These are phyloP conservation scores for Hexamita inflata DNA, from an alignment of 208 protist species.

Conservation along the genomic window DNA sequence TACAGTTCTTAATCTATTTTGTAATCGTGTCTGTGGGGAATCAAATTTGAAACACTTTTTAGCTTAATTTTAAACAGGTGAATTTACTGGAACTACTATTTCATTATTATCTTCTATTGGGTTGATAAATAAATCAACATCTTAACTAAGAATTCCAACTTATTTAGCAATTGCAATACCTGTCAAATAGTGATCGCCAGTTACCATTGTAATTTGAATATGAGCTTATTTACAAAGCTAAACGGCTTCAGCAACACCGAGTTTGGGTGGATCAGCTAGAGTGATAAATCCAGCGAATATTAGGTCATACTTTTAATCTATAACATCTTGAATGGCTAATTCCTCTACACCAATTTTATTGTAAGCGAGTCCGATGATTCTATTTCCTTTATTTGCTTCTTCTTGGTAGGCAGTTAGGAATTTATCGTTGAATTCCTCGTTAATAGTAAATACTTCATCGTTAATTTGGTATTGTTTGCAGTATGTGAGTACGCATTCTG, in stretches of 20 bases:
- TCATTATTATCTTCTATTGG: slow-evolving; percentile 36
- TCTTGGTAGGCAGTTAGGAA: neutral
- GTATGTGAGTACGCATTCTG: slow-evolving; percentile 34
- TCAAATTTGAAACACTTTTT: too few species aligned
- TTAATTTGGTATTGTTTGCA: slow-evolving; percentile 22
- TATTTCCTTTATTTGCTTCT: neutral
- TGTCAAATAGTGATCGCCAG: slow-evolving; percentile 68
- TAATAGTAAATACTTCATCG: neutral
- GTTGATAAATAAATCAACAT: slow-evolving; percentile 2
- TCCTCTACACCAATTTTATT: too few species aligned
- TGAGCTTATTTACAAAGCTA: slow-evolving; percentile 58
- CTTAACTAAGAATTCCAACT: slow-evolving; percentile 52
- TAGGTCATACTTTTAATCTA: slow-evolving; percentile 33
- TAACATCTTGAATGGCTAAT: neutral
- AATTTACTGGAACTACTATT: slow-evolving; percentile 24
- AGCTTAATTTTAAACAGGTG: too few species aligned
- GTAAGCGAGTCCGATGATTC: slow-evolving; percentile 2
- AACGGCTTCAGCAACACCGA: slow-evolving; percentile 56
- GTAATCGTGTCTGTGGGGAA: too few species aligned
- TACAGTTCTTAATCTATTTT: too few species aligned
- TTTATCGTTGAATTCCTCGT: neutral
- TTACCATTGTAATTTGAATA: slow-evolving; percentile 75
- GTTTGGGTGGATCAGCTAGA: slow-evolving; percentile 65
- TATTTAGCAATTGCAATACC: slow-evolving; percentile 62
- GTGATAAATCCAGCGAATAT: slow-evolving; percentile 60